Evolutionary conservation across 257 asterid genomes (phyloP), one percentile per base, ranked within the genome.

Genomic region (Gardenia jasminoides): DNA sequence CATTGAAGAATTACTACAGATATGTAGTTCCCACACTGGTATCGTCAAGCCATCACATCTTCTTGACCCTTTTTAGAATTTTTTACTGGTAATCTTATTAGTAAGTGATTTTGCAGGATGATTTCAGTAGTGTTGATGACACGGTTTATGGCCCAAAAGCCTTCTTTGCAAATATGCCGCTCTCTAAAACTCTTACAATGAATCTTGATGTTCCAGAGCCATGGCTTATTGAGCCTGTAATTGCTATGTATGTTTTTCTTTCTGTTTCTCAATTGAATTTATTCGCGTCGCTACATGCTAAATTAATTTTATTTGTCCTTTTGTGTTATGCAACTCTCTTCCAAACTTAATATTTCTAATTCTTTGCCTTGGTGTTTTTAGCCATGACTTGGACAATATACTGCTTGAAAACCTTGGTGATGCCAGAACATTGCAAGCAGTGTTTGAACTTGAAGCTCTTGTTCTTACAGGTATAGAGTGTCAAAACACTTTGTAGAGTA

Each of bases 191-290:
- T 26, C 97, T 96, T 78, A 96, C 99, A 44, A 93, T 96, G 99
- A 96, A 96, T 88, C 97, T 96, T 74, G 97, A 96, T 84, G 99
- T 96, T 84, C 99, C 99, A 33, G 99, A 93, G 90, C 97, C 97
- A 43, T 96, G 98, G 99, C 98, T 93, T 50, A 90, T 96, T 71
- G 98, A 96, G 80, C 98, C 99, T 72, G 91, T 96, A 71, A 82
- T 91, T 87, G 98, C 99, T 66, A 80, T 96, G 98, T 96, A 93
- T 77, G 95, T 88, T 74, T 84, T 70, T 74, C 58, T 28, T 31
- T 9, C 26, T 41, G 47, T 24, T 62, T 20, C 44, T 50, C 65
- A n/a, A 69, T 78, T 41, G 50, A 70, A 20, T 66, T 15, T 61
- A 56, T 41, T 67, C 41, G 26, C 20, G 44, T 72, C 8, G 20